These are phyloP conservation scores for Annulohypoxylon maeteangense DNA, from an alignment of 495 filamentous ascomycete species.

Conservation along the genomic window DNA sequence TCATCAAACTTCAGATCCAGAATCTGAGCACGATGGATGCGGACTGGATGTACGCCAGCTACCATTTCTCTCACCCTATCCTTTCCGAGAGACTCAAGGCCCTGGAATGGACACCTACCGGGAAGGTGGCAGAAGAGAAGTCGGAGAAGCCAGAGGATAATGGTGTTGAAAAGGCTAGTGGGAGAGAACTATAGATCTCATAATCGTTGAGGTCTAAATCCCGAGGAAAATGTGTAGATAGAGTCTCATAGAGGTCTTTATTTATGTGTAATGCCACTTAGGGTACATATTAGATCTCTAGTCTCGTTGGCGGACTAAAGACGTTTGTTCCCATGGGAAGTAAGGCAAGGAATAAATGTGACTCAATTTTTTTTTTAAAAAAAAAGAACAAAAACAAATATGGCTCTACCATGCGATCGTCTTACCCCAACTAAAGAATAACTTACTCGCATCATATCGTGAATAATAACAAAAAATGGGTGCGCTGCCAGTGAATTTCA, in stretches of 20 bases:
- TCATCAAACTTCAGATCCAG: constrained; percentile 98
- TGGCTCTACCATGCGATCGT: not conserved
- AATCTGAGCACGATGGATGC: constrained; percentile 99
- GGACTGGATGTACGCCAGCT: constrained; percentile 96
- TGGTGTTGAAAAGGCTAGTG: constrained; percentile 48
- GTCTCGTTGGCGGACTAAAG: not conserved
- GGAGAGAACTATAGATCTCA: constrained; percentile 44
- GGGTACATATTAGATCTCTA: not conserved
- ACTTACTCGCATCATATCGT: not conserved
- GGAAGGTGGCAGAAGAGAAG: constrained; percentile 57
- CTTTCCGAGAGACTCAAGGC: constrained; percentile 92
- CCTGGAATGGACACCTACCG: constrained; percentile 74
- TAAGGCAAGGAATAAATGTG: not conserved
- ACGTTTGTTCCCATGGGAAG: not conserved
- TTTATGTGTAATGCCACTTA: not conserved
- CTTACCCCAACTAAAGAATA: not conserved
- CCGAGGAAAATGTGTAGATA: constrained; percentile 10
- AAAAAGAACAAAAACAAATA: too few species aligned
- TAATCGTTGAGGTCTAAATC: not conserved
- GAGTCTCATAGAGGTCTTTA: not conserved
- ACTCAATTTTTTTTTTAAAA: not conserved
- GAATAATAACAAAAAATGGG: not conserved
- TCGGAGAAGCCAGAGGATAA: constrained; percentile 29
- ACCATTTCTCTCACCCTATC: constrained; percentile 98
- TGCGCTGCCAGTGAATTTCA: not conserved